Conservation (phyloP, 768 basidiomycete genomes). For the Rhizopogon sp. region DNA sequence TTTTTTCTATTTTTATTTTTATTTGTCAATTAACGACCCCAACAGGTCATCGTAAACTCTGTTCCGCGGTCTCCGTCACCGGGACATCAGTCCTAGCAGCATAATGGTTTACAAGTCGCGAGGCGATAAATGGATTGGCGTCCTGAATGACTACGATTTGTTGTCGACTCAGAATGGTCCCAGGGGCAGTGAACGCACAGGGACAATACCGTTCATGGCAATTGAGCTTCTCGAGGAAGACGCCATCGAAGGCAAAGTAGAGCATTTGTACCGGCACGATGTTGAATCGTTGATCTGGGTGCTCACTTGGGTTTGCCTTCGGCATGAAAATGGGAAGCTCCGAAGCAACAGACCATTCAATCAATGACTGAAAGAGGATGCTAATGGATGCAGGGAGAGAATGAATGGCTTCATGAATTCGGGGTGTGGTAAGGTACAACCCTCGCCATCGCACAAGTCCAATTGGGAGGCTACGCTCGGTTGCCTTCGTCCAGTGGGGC, state of each 20-base stretch:
- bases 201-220: slow-evolving; percentile 11
- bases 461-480: neutral
- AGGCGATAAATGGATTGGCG: neutral
- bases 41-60: slow-evolving; percentile 4
- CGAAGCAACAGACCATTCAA: neutral
- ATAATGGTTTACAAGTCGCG: neutral
- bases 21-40: no score
- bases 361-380: neutral
- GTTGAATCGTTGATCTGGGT: neutral
- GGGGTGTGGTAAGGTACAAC: no score
- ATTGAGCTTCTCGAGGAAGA: neutral
- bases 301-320: neutral
- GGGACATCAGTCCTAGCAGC: neutral
- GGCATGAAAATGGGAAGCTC: neutral
- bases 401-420: neutral
- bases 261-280: neutral
- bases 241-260: neutral
- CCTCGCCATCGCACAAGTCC: neutral
- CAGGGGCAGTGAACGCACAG: slow-evolving; percentile 1
- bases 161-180: neutral
- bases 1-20: neutral
- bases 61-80: neutral
- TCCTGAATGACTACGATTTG: slow-evolving; percentile 2
- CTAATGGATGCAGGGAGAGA: neutral
- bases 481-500: neutral